Evolutionary conservation across 768 basidiomycete species (phyloP), one percentile per base, ranked within the genome.

Genomic region (Termitomyces sp.): DNA sequence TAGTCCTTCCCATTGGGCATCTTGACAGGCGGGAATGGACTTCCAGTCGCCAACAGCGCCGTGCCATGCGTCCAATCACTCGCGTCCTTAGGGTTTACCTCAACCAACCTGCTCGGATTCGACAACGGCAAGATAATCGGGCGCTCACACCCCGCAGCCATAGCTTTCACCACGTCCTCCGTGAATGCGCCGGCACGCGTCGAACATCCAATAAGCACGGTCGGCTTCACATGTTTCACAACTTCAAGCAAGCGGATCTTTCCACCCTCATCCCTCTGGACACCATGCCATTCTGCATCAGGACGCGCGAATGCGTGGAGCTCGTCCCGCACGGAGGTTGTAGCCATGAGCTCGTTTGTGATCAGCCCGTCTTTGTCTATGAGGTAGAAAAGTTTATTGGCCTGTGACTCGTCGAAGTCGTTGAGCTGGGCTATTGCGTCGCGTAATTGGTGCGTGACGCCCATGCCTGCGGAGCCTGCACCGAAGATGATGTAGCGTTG

Each of bases 121-220:
- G 86, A 89, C 49, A 96, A 79, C 16, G 93, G 91, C 67, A 94
- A 81, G 64, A 96, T 91, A 67, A 94, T 89, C 0, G 93, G 93
- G 61, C 89, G 76, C 24, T 90, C 88, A 45, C 82, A 82, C 54
- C 83, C 78, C 63, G 82, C 84, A 33, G 83, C 79, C 91, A 95
- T 89, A 32, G 82, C 80, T 69, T 78, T 77, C 38, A 92, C 76
- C 44, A 92, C 77, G 59, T 89, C 86, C 74, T 91, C 83, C 4
- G 82, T 88, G 74, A 96, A 96, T 35, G 87, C 90, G 4, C 90
- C 89, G 20, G 84, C 79, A 53, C 84, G 79, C 2, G 93, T 94
- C 59, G 91, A 93, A 60, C 88, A 90, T 35, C 94, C 94, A 64
- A 96, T 91, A 50, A 96, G 71, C 12, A 93, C 83, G 1, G 93